Percentiles rank a stretch among this genome's conserved stretches.
These are phyloP conservation scores for Phascolomyces articulosus DNA, from an alignment of 371 early-diverging fungal genomes.

Conservation along the genomic window DNA sequence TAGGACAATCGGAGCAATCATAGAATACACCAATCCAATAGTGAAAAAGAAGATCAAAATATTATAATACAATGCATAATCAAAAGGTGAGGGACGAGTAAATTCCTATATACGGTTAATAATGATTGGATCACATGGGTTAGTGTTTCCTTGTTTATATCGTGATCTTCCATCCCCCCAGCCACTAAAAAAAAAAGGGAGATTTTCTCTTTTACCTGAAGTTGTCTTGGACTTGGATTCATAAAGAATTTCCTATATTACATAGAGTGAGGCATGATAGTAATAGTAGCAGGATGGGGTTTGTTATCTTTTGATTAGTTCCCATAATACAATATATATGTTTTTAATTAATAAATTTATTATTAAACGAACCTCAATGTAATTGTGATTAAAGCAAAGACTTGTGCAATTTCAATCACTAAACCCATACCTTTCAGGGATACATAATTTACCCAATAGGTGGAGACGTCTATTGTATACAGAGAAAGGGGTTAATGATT, in stretches of 20 bases:
- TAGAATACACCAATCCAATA: conserved; percentile 72
- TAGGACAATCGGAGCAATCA: conserved; percentile 74
- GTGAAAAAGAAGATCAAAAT: conserved; percentile 70
- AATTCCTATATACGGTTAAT: conserved; percentile 33
- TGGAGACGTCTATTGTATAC: conserved; percentile 30
- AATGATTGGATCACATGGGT: too few relatives aligned
- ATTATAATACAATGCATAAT: conserved; percentile 73
- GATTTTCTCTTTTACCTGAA: conserved; percentile 39
- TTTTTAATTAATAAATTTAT: neutral
- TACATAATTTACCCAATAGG: conserved; percentile 77
- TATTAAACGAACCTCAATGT: conserved; percentile 45
- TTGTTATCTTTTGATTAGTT: too few relatives aligned
- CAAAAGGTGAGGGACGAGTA: conserved; percentile 73
- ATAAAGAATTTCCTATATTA: conserved; percentile 54
- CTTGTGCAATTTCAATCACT: conserved; percentile 72
- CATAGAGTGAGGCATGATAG: too few relatives aligned
- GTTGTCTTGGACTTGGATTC: conserved; percentile 75
- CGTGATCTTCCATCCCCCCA: too few relatives aligned
- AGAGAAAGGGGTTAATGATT: too few relatives aligned
- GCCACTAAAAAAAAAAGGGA: too few relatives aligned
- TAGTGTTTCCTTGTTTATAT: neutral
- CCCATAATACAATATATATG: too few relatives aligned
- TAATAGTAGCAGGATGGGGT: too few relatives aligned
- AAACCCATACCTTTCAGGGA: conserved; percentile 67
- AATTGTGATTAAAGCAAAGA: conserved; percentile 58